phyloP scores from a whole-genome alignment of 768 basidiomycete species.

The Kockovaella imperatae region DNA sequence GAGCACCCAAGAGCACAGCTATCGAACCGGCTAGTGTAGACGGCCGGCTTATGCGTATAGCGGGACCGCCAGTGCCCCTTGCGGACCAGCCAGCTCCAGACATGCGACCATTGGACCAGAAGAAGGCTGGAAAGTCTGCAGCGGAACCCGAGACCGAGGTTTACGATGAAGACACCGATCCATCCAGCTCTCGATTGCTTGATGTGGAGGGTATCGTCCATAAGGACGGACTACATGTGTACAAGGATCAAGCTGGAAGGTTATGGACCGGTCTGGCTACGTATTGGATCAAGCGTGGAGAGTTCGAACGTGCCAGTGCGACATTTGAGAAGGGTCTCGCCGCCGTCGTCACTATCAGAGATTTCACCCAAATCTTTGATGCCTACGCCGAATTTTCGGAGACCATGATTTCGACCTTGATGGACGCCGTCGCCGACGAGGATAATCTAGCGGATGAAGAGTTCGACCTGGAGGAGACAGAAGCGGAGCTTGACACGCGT shows the following conservation, averaged over 20 bases:
- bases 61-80: constrained; percentile 57
- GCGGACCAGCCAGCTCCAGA: constrained; percentile 45
- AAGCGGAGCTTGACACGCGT: constrained; percentile 71
- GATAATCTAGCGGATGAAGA: constrained; percentile 71
- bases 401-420: constrained; percentile 76
- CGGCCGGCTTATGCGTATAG: constrained; percentile 64
- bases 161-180: constrained; percentile 80
- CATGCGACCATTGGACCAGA: constrained; percentile 46
- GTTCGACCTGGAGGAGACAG: constrained; percentile 57
- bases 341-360: constrained; percentile 80
- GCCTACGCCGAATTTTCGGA: constrained; percentile 92
- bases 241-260: constrained; percentile 93
- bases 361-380: constrained; percentile 97
- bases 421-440: constrained; percentile 71
- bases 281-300: constrained; percentile 95
- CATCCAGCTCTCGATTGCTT: constrained; percentile 59
- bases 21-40: constrained; percentile 50
- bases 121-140: constrained; percentile 7
- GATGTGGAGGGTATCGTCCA: constrained; percentile 80
- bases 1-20: constrained; percentile 1
- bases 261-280: constrained; percentile 94
- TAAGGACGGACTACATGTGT: constrained; percentile 76
- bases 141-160: constrained; percentile 6
- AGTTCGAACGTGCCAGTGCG: constrained; percentile 78
- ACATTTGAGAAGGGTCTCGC: constrained; percentile 83